A percentile compares a stretch with the other conserved stretches of the same genome.
These are phyloP conservation scores for Dothistroma septosporum DNA, from an alignment of 2,329 filamentous ascomycete genomes.

Conservation along the genomic window DNA sequence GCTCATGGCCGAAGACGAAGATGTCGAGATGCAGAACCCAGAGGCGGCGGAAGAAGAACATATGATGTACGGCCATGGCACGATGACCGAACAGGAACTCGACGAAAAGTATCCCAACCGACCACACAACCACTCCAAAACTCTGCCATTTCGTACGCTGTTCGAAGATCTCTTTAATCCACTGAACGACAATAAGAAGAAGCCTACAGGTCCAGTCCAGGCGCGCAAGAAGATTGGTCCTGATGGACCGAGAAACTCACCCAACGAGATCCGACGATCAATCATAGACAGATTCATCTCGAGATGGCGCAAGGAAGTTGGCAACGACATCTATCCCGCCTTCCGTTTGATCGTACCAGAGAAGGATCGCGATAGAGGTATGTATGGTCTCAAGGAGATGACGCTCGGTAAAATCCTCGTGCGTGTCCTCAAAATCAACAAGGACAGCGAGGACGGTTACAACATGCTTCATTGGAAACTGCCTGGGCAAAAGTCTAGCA, in stretches of 20 bases:
- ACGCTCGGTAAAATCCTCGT: slow-evolving; percentile 86
- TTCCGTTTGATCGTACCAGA: slow-evolving; percentile 87
- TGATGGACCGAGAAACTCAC: slow-evolving; percentile 46
- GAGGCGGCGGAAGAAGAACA: slow-evolving; percentile 46
- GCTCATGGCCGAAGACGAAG: slow-evolving; percentile 30
- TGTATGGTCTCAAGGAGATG: slow-evolving; percentile 93
- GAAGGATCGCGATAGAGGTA: slow-evolving; percentile 84
- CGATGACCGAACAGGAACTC: slow-evolving; percentile 44
- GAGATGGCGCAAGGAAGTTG: slow-evolving; percentile 82
- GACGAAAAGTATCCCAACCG: slow-evolving; percentile 68
- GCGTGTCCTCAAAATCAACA: slow-evolving; percentile 86
- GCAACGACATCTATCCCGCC: slow-evolving; percentile 87
- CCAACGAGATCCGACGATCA: slow-evolving; percentile 71
- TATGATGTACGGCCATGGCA: slow-evolving; percentile 47
- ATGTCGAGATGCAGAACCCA: slow-evolving; percentile 38
- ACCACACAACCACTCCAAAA: slow-evolving; percentile 74
- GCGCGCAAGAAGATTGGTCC: slow-evolving; percentile 58
- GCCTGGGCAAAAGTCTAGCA: slow-evolving; percentile 63
- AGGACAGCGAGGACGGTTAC: slow-evolving; percentile 81
- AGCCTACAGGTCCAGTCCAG: slow-evolving; percentile 53
- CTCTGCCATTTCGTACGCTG: slow-evolving; percentile 76
- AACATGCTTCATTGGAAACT: slow-evolving; percentile 89
- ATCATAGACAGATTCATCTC: slow-evolving; percentile 84
- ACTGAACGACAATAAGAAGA: slow-evolving; percentile 71
- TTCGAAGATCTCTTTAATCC: slow-evolving; percentile 78